Conservation (phyloP, 805 yeast species). For the Blastobotrys attinorum region DNA sequence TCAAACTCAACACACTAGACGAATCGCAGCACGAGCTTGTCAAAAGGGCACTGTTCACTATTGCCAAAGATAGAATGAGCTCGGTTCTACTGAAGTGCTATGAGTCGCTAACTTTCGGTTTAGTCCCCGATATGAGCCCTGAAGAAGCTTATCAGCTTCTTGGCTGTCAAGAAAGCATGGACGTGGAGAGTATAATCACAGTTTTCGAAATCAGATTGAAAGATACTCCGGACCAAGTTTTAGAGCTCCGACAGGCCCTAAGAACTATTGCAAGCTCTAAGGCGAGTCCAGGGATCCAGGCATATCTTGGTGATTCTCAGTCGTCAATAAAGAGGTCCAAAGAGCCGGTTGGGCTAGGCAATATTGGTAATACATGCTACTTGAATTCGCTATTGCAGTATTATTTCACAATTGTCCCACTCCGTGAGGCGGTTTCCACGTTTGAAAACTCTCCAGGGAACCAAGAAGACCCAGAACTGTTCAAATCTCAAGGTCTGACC, state of each 20-base stretch:
- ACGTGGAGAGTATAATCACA: conserved; percentile 49
- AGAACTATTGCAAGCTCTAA: conserved; percentile 46
- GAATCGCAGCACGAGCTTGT: conserved; percentile 12
- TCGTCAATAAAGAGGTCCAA: conserved; percentile 17
- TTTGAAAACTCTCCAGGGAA: conserved; percentile 34
- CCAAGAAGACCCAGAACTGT: conserved; percentile 9
- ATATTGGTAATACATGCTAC: conserved; percentile 94
- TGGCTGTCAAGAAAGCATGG: conserved; percentile 43
- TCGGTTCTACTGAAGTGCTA: conserved; percentile 21
- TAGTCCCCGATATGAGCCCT: conserved; percentile 18
- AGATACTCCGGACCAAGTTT: conserved; percentile 41
- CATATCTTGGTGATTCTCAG: conserved; percentile 59
- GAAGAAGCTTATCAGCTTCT: conserved; percentile 41
- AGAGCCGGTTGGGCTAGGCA: conserved; percentile 89
- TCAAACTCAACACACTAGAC: conserved; percentile 42
- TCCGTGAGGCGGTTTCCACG: conserved; percentile 55
- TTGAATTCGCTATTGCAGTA: conserved; percentile 85
- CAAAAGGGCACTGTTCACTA: conserved; percentile 21
- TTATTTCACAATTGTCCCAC: conserved; percentile 77
- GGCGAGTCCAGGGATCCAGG: conserved; percentile 46
- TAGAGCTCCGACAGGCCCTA: conserved; percentile 50
- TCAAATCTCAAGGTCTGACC: conserved; percentile 26
- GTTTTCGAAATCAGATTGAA: conserved; percentile 42
- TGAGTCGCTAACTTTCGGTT: conserved; percentile 20
- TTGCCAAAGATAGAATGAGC: conserved; percentile 26